These are phyloP conservation scores for Chaetomiaceae sp. DNA, from an alignment of 2,329 filamentous ascomycete species.

Conservation along the genomic window DNA sequence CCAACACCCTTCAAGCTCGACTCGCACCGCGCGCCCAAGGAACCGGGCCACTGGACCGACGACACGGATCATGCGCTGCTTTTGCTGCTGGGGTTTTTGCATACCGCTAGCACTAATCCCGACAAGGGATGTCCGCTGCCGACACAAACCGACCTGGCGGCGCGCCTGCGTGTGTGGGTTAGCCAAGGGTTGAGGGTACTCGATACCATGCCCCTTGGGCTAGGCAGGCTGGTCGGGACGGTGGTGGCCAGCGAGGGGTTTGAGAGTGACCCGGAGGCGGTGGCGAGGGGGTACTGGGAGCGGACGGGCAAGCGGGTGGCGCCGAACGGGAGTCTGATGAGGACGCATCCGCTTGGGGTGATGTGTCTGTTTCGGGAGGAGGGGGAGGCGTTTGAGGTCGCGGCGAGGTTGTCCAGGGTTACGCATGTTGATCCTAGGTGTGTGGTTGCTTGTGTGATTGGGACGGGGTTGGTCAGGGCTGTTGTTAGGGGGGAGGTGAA, in stretches of 20 bases:
- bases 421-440: conserved; percentile 51
- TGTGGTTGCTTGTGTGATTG: conserved; percentile 45
- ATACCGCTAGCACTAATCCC: conserved; percentile 28
- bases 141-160: conserved; percentile 37
- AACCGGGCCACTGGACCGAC: conserved; percentile 47
- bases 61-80: conserved; percentile 52
- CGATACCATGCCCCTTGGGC: conserved; percentile 43
- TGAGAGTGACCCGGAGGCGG: conserved; percentile 36
- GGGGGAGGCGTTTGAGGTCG: conserved; percentile 41
- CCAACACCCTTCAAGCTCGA: conserved; percentile 42
- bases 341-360: conserved; percentile 48
- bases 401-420: conserved; percentile 39
- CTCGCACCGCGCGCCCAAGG: conserved; percentile 40
- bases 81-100: conserved; percentile 44
- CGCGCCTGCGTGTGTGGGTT: conserved; percentile 44
- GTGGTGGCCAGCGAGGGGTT: conserved; percentile 40
- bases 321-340: conserved; percentile 51
- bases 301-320: conserved; percentile 37
- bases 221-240: conserved; percentile 43
- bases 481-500: conserved; percentile 43
- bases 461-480: conserved; percentile 43
- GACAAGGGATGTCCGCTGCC: conserved; percentile 21
- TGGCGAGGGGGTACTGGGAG: conserved; percentile 40
- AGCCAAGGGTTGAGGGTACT: conserved; percentile 43
- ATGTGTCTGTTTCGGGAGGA: conserved; percentile 40